These are phyloP conservation scores for Dioszegia hungarica DNA, from an alignment of 768 basidiomycete species.

Conservation along the genomic window DNA sequence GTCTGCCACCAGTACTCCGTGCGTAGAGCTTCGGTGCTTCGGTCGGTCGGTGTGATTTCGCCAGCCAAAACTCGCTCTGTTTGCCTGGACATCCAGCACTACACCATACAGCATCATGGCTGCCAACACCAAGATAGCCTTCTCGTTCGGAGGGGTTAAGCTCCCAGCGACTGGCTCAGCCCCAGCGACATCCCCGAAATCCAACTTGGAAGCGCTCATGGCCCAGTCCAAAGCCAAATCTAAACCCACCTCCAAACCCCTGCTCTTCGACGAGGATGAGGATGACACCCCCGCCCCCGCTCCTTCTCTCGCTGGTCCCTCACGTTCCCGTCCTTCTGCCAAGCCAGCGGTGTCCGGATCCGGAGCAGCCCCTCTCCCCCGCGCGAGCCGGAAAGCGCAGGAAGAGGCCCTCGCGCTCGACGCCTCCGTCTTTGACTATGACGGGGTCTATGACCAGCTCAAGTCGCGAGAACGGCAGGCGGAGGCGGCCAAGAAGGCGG, in stretches of 20 bases:
- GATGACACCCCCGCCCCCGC: conserved; percentile 58
- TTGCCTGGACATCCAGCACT: not conserved
- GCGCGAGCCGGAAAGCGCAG: conserved; percentile 51
- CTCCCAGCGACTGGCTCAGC: conserved; percentile 1
- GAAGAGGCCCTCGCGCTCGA: conserved; percentile 76
- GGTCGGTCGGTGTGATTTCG: no score
- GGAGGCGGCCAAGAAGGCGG: conserved; percentile 70
- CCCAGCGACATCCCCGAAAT: conserved; percentile 9
- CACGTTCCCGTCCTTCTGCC: not conserved
- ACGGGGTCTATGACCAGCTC: conserved; percentile 94
- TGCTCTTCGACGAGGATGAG: conserved; percentile 60
- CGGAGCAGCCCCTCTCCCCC: not conserved
- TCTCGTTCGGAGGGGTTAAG: conserved; percentile 58
- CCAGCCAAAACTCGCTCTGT: no score
- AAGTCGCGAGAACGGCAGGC: conserved; percentile 73
- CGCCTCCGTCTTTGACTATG: conserved; percentile 82
- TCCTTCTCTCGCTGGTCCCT: conserved; percentile 50
- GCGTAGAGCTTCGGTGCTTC: no score
- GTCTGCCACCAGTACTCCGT: no score
- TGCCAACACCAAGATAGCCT: conserved; percentile 64
- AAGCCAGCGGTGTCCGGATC: not conserved
- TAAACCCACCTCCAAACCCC: conserved; percentile 51
- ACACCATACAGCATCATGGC: not conserved
- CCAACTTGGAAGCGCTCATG: conserved; percentile 35
- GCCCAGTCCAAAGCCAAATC: conserved; percentile 25